Conservation (phyloP, 2,329 filamentous ascomycete species). For the Pseudogymnoascus pannorum region DNA sequence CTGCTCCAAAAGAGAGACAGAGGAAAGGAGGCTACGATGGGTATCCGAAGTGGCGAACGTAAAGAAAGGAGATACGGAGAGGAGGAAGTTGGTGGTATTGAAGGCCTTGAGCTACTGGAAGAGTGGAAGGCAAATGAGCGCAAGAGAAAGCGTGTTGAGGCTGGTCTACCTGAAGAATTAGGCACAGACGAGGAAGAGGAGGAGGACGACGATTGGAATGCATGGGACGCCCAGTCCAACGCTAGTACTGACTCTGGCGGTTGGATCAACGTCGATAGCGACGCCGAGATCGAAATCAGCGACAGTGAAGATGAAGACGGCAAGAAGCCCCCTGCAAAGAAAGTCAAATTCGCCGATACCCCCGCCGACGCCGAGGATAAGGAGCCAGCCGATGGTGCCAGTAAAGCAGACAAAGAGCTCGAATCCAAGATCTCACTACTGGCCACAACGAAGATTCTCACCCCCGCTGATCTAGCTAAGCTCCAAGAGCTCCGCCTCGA, state of each 20-base stretch:
- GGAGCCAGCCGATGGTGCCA: constrained; percentile 34
- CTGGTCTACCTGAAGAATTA: constrained; percentile 56
- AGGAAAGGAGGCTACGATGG: constrained; percentile 84
- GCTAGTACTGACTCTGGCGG: constrained; percentile 68
- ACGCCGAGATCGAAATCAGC: constrained; percentile 69
- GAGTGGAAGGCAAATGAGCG: constrained; percentile 91
- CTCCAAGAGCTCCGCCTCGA: constrained; percentile 77
- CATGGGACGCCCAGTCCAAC: constrained; percentile 52
- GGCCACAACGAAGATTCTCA: constrained; percentile 89
- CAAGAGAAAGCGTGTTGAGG: constrained; percentile 62
- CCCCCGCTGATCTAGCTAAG: constrained; percentile 91
- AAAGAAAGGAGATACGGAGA: constrained; percentile 78
- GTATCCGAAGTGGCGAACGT: constrained; percentile 65
- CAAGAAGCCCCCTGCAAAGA: constrained; percentile 54
- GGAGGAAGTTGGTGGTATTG: constrained; percentile 71
- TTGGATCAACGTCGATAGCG: constrained; percentile 85
- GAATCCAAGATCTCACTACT: constrained; percentile 57
- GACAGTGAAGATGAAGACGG: constrained; percentile 62
- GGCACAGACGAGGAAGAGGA: constrained; percentile 55
- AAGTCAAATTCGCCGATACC: constrained; percentile 41
- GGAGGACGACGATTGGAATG: constrained; percentile 49
- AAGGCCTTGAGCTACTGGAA: constrained; percentile 84
- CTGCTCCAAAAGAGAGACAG: constrained; percentile 84
- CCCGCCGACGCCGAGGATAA: constrained; percentile 36
- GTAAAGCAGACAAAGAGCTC: constrained; percentile 33